A percentile compares a stretch with the other conserved stretches of the same genome.
Conservation (phyloP, 1,284 basidiomycete species). For the Mixia osmundae region DNA sequence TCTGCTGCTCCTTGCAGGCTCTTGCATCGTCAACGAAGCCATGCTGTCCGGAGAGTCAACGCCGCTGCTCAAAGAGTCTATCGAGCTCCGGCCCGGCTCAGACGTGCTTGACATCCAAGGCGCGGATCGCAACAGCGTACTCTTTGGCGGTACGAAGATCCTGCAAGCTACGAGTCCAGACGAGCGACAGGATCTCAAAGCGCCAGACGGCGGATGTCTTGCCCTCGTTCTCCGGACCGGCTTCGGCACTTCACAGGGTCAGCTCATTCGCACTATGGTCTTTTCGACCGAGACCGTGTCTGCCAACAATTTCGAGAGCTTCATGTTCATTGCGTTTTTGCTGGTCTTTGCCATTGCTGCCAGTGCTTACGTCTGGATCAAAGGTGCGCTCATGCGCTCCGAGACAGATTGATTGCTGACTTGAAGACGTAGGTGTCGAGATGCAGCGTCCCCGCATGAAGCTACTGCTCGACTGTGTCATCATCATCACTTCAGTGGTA, state of each 20-base stretch:
- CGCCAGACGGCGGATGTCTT: slow-evolving; percentile 70
- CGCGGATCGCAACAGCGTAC: slow-evolving; percentile 57
- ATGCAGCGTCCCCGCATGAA: slow-evolving; percentile 78
- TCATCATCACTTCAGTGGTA: slow-evolving; percentile 86
- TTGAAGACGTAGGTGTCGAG: slow-evolving; percentile 57
- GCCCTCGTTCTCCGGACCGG: slow-evolving; percentile 82
- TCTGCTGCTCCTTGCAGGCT: slow-evolving; percentile 61
- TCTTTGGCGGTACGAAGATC: slow-evolving; percentile 86
- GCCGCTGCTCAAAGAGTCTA: slow-evolving; percentile 73
- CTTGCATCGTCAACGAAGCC: slow-evolving; percentile 86
- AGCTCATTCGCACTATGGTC: slow-evolving; percentile 89
- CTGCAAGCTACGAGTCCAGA: slow-evolving; percentile 37
- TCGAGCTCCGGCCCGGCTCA: slow-evolving; percentile 49
- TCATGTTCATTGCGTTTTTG: slow-evolving; percentile 87
- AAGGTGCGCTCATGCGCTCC: slow-evolving; percentile 31
- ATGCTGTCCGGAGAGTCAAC: slow-evolving; percentile 95
- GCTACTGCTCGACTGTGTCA: slow-evolving; percentile 68
- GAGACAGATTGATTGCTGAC: not conserved
- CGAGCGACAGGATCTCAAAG: slow-evolving; percentile 21
- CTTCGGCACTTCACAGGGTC: slow-evolving; percentile 85
- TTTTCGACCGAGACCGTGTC: slow-evolving; percentile 85
- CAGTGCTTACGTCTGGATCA: slow-evolving; percentile 85
- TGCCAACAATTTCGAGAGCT: slow-evolving; percentile 77
- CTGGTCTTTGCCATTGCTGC: slow-evolving; percentile 89
- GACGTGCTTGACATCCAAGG: slow-evolving; percentile 65